Conservation (phyloP, 805 yeast species). For the Pichia paraexigua region DNA sequence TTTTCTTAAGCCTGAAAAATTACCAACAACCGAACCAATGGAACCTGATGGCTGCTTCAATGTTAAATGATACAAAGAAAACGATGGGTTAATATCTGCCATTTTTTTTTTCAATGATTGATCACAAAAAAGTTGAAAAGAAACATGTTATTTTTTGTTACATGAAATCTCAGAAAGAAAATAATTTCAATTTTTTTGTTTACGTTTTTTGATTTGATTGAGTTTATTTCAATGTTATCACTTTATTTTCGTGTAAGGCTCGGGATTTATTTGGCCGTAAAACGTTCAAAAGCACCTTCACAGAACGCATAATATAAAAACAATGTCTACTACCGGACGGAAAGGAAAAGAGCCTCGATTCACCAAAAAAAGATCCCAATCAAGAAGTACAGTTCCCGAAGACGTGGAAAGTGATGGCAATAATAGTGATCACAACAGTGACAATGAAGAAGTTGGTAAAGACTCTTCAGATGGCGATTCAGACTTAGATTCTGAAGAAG, state of each 20-base stretch:
- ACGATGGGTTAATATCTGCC: conserved; percentile 26
- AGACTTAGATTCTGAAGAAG: not conserved
- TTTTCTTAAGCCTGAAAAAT: conserved; percentile 47
- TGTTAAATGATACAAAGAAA: conserved; percentile 63
- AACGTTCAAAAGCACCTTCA: not conserved
- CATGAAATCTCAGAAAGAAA: not conserved
- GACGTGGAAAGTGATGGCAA: not conserved
- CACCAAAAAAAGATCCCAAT: not conserved
- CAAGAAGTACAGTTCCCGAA: not conserved
- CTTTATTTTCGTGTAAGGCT: not conserved
- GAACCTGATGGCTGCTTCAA: conserved; percentile 53
- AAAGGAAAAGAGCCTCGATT: not conserved
- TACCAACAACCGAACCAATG: conserved; percentile 54
- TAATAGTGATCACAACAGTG: not conserved
- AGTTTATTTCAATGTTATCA: not conserved
- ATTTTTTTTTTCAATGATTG: not conserved
- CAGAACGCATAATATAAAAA: not conserved
- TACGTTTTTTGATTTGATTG: not conserved
- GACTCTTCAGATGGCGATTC: not conserved
- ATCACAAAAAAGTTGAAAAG: not conserved
- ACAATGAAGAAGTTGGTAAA: not conserved
- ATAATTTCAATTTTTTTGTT: not conserved
- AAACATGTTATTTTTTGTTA: not conserved
- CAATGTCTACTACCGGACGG: not conserved
- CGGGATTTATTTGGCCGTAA: too few species aligned